Evolutionary conservation across 2,329 filamentous ascomycete species (phyloP), one percentile per base, ranked within the genome.

Genomic region (Septoria linicola): DNA sequence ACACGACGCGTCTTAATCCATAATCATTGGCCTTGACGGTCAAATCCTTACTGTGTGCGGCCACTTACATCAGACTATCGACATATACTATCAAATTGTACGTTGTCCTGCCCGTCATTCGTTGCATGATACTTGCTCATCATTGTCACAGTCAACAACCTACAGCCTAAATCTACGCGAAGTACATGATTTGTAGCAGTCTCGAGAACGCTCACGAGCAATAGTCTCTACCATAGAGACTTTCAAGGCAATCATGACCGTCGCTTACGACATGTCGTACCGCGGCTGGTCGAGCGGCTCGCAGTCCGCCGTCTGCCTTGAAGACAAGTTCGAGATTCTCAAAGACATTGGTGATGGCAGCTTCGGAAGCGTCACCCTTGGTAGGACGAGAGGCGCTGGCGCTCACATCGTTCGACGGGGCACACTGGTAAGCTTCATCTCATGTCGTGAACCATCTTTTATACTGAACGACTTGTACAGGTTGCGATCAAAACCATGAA

Each of bases 401-500:
- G 85, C 91, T 63, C 88, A 84, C 69, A 82, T 96, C 59, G 92
- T 92, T 65, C 87, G 90, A 62, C 82, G 91, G 70, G 92, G 92
- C 62, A 96, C 91, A 51, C 82, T 97, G 78, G 92, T 97, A 84
- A 79, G 51, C 53, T 21, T 17, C 37, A 25, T 46, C 30, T 17
- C 20, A 36, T 31, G 37, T 31, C 17, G 21, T 27, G 43, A 30
- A 42, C 37, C 14, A 19, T 16, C 10, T 14, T 5, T 2, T 39
- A 34, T 31, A 8, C 21, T 53, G 46, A 46, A 53, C 47, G 54
- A 23, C 51, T 19, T 10, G 63, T 63, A 30, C 31, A 97, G 93
- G 88, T 99, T 65, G 93, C 93, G 36, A 96, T 99, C 75, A 99
- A 99, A 75, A 97, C 93, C 4, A 99, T 99, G 93, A 99, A 99